Evolutionary conservation across 805 yeast genomes (phyloP).

Genomic region (Candida manassasensis): DNA sequence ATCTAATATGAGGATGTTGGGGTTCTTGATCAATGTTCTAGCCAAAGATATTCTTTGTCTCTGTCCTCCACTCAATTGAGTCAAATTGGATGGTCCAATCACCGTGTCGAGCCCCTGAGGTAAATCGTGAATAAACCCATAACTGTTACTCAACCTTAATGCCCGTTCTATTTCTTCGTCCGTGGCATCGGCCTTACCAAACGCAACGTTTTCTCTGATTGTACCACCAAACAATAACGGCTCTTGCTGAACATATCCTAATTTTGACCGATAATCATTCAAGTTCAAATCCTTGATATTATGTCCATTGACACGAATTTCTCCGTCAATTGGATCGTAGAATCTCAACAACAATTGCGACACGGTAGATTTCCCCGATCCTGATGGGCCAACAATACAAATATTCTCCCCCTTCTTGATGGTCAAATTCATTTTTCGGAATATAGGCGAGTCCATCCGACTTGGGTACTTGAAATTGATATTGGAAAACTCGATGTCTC

Average conservation of each 20-base stretch:
- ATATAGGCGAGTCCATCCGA: slow-evolving; percentile 65
- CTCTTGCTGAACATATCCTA: slow-evolving; percentile 93
- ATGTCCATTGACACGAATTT: slow-evolving; percentile 58
- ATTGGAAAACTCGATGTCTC: slow-evolving; percentile 57
- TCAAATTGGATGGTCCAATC: slow-evolving; percentile 68
- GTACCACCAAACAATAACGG: slow-evolving; percentile 87
- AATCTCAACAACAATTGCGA: slow-evolving; percentile 74
- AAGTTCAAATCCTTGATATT: slow-evolving; percentile 62
- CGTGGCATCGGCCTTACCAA: slow-evolving; percentile 61
- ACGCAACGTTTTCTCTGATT: slow-evolving; percentile 74
- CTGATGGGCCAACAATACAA: slow-evolving; percentile 95
- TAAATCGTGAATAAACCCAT: slow-evolving; percentile 61
- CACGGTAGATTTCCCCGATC: slow-evolving; percentile 91
- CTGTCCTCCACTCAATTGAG: slow-evolving; percentile 90
- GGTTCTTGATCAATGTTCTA: slow-evolving; percentile 73
- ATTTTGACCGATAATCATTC: slow-evolving; percentile 62
- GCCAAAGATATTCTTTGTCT: slow-evolving; percentile 91
- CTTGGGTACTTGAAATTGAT: slow-evolving; percentile 81
- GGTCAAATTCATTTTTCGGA: slow-evolving; percentile 52
- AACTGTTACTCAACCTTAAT: slow-evolving; percentile 67
- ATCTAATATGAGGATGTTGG: slow-evolving; percentile 78
- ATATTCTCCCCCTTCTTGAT: slow-evolving; percentile 81
- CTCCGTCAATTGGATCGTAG: slow-evolving; percentile 73
- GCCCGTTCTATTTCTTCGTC: slow-evolving; percentile 60
- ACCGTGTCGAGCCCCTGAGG: slow-evolving; percentile 79